These are phyloP conservation scores for Nannochloropsis oceanica DNA, from an alignment of 108 stramenopile genomes.

Conservation along the genomic window DNA sequence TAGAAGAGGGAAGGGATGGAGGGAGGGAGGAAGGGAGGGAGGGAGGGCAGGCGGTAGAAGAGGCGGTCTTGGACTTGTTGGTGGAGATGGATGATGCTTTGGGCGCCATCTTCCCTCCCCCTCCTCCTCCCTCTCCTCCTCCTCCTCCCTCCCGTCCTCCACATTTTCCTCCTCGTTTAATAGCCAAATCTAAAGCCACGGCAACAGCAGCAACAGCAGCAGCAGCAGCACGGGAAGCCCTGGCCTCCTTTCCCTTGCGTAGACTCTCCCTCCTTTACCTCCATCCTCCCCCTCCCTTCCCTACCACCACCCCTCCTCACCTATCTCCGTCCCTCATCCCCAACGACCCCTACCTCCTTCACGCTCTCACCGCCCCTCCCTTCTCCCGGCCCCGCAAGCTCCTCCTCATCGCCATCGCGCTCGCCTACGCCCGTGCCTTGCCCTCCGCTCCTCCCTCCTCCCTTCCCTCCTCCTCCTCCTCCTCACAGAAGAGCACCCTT, in stretches of 20 bases:
- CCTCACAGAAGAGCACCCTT: not conserved
- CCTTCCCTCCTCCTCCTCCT: not conserved
- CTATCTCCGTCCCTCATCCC: not conserved
- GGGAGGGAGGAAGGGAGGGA: not conserved
- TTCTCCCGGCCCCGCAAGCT: not conserved
- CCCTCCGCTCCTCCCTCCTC: not conserved
- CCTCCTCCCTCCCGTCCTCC: not conserved
- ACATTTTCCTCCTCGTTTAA: not conserved
- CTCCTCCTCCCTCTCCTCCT: not conserved
- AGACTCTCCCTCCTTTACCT: not conserved
- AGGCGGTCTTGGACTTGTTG: not conserved
- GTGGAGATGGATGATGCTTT: not conserved
- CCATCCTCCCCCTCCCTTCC: not conserved
- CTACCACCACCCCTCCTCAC: not conserved
- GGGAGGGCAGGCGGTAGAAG: not conserved
- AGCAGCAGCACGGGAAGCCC: not conserved
- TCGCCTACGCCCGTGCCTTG: not conserved
- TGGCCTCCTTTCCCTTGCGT: not conserved
- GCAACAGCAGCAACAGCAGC: too few species aligned
- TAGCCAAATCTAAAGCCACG: not conserved
- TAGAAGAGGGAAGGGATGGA: not conserved
- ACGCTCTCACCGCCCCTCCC: not conserved
- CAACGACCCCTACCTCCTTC: not conserved
- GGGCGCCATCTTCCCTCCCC: not conserved
- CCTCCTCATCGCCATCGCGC: not conserved